Evolutionary conservation across 169 alveolate species (phyloP).

Genomic region (Babesia caballi): DNA sequence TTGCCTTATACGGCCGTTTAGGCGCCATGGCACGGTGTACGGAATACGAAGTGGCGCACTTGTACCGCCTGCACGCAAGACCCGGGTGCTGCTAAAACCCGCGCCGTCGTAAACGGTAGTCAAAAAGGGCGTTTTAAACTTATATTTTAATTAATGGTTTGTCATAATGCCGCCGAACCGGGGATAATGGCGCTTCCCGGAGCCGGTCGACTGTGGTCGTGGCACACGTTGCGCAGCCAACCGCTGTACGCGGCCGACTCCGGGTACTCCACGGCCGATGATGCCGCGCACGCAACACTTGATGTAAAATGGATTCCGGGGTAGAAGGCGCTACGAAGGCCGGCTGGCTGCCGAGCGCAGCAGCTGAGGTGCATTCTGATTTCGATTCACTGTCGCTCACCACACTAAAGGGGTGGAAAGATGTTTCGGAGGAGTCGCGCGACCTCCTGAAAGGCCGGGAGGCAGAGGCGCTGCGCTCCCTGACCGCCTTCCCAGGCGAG

Average conservation of each 20-base stretch:
- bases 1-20: too few species aligned
- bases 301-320: background rate
- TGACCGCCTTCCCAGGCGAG: background rate
- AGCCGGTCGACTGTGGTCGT: background rate
- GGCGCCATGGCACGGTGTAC: too few species aligned
- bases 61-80: too few species aligned
- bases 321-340: background rate
- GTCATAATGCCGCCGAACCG: too few species aligned
- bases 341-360: background rate
- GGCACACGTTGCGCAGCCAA: background rate
- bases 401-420: slow-evolving; percentile 11
- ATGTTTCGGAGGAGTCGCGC: background rate
- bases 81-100: too few species aligned
- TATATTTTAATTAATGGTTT: too few species aligned
- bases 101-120: too few species aligned
- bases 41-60: too few species aligned
- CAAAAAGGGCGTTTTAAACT: too few species aligned
- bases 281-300: too few species aligned
- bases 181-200: too few species aligned
- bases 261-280: background rate
- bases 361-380: slow-evolving; percentile 3
- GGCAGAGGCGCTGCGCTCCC: background rate
- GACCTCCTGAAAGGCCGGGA: background rate
- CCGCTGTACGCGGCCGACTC: background rate
- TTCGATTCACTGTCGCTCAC: background rate